Evolutionary conservation across 768 basidiomycete genomes (phyloP).

Genomic region (Amylocystis lapponica): DNA sequence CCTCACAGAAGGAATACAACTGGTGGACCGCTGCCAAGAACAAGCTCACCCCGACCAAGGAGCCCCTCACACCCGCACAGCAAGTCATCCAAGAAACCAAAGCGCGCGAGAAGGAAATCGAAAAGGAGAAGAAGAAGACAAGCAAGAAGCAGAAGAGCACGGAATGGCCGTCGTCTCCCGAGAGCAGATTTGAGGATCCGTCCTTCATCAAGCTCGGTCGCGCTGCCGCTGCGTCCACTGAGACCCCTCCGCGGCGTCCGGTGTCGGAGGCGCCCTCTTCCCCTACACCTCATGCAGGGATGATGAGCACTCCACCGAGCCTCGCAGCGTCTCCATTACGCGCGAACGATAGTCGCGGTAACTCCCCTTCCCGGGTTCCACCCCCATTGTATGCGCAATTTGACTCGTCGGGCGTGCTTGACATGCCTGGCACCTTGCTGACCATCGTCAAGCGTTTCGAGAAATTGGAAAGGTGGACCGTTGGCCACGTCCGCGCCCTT

Average conservation of each 20-base stretch:
- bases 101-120: slow-evolving; percentile 52
- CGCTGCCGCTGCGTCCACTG: slow-evolving; percentile 49
- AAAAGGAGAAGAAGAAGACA: slow-evolving; percentile 34
- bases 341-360: slow-evolving; percentile 33
- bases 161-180: slow-evolving; percentile 51
- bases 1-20: slow-evolving; percentile 57
- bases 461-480: slow-evolving; percentile 87
- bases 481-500: slow-evolving; percentile 82
- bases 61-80: slow-evolving; percentile 79
- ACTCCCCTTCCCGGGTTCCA: slow-evolving; percentile 50
- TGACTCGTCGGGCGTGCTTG: slow-evolving; percentile 61
- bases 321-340: slow-evolving; percentile 65
- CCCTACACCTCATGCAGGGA: slow-evolving; percentile 52
- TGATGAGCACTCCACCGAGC: slow-evolving; percentile 45
- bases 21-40: slow-evolving; percentile 80
- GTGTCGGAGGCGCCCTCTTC: slow-evolving; percentile 53
- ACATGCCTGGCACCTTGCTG: slow-evolving; percentile 68
- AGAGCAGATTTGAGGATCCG: slow-evolving; percentile 53
- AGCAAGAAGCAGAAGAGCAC: slow-evolving; percentile 21
- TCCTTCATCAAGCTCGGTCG: slow-evolving; percentile 48
- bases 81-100: slow-evolving; percentile 76
- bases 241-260: slow-evolving; percentile 46
- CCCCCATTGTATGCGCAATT: slow-evolving; percentile 79
- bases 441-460: slow-evolving; percentile 78
- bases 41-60: slow-evolving; percentile 73